Base-by-base conservation (phyloP, 169 alveolate species). In the Babesia ovis region DNA sequence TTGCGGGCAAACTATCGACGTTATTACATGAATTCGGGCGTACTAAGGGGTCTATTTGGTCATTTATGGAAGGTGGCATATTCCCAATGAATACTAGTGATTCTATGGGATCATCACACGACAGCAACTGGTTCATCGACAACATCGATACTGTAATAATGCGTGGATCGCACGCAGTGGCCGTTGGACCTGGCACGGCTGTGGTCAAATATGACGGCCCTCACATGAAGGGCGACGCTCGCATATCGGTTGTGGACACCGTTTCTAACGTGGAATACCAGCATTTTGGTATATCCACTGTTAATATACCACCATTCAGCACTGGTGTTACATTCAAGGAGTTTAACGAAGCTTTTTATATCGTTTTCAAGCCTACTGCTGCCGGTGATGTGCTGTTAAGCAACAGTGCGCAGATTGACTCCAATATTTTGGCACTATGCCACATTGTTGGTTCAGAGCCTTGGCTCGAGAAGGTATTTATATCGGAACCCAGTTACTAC, bases 261-360 rank as follows among this genome's bases (percentile, higher is more conserved):
- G 66, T 72, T 12, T 16, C 74, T 32, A 41, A n/a, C 37, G 72
- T 72, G 45, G 83, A 72, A 48, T 60, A 31, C 45, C 68, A 68
- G 59, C 57, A 53, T n/a, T 29, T 18, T 14, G 69, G 39, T 0
- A 23, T 8, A 34, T 46, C 55, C 8, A 34, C 48, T 1, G 59
- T 14, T 8, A n/a, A 22, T 3, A 71, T 29, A 4, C 35, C 46
- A 4, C 32, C 27, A 4, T 64, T 64, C 48, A 14, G 12, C 23
- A 27, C 6, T 16, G 18, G 20, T 16, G 20, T 64, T 0, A 34
- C 32, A 18, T 22, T 51, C 59, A 51, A 42, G 60, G 79, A 68
- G 59, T 35, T 34, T 12, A n/a, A 68, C 43, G 42, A 31, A 18
- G 68, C 79, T 9, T 68, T 54, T 34, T 68, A 68, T 35, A 32